A percentile compares a stretch with the other conserved stretches of the same genome.
These are phyloP conservation scores for Tagetes patula DNA, from an alignment of 129 eudicot genomes.

Conservation along the genomic window DNA sequence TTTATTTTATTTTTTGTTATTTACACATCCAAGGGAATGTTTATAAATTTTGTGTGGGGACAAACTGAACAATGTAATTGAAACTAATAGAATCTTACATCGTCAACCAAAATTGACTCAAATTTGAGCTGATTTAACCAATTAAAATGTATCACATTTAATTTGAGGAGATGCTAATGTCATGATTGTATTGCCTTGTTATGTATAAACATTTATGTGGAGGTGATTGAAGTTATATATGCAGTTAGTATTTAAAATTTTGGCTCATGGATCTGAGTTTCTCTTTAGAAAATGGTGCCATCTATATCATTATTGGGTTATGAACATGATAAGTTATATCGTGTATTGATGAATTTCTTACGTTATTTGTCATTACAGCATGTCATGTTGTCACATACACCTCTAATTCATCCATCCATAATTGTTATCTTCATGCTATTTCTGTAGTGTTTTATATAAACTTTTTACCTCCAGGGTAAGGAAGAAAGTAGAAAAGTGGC, in stretches of 20 bases:
- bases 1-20: background rate
- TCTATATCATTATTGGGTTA: background rate
- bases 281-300: background rate
- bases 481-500: constrained; percentile 87
- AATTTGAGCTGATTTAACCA: background rate
- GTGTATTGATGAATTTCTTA: constrained; percentile 9
- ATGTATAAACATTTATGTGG: background rate
- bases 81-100: background rate
- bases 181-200: background rate
- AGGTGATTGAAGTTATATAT: constrained; percentile 6
- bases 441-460: background rate
- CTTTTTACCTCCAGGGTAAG: constrained; percentile 49
- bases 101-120: background rate
- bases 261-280: background rate
- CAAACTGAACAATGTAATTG: background rate
- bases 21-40: background rate
- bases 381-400: background rate
- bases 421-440: background rate
- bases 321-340: background rate
- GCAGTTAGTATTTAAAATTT: background rate
- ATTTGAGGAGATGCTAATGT: background rate
- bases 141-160: background rate
- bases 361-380: background rate
- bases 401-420: background rate
- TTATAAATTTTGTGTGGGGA: background rate